Evolutionary conservation across 768 basidiomycete genomes (phyloP).

Genomic region (Neoboletus magnificus): DNA sequence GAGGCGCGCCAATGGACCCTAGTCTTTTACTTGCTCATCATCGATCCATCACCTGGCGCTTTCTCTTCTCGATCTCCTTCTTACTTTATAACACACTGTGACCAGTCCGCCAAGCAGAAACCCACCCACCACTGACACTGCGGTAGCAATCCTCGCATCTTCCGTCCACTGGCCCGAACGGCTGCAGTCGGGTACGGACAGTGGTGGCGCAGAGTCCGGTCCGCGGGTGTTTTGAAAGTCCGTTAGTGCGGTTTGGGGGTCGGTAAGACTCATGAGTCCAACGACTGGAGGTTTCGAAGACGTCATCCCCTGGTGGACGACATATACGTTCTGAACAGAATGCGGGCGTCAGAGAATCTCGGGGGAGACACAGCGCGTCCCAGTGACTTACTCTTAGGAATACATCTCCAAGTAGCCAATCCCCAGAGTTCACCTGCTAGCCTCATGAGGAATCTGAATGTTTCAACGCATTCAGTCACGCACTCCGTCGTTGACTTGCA

Average conservation of each 20-base stretch:
- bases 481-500: slow-evolving; percentile 52
- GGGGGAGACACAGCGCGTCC: background rate
- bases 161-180: slow-evolving; percentile 13
- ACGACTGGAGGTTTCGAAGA: slow-evolving; percentile 39
- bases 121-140: slow-evolving; percentile 32
- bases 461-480: slow-evolving; percentile 3
- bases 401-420: slow-evolving; percentile 60
- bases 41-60: background rate
- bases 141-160: slow-evolving; percentile 17
- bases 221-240: slow-evolving; percentile 44
- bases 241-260: slow-evolving; percentile 33
- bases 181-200: slow-evolving; percentile 6
- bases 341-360: too few relatives aligned
- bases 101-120: slow-evolving; percentile 35
- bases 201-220: slow-evolving; percentile 34
- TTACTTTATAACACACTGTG: slow-evolving; percentile 13
- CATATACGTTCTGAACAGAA: slow-evolving; percentile 49
- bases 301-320: slow-evolving; percentile 44
- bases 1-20: background rate
- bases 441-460: slow-evolving; percentile 1
- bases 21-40: slow-evolving; percentile 1
- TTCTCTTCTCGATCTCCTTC: slow-evolving; percentile 5
- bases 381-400: slow-evolving; percentile 47
- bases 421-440: slow-evolving; percentile 47
- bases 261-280: slow-evolving; percentile 45